These are phyloP conservation scores for Nicotiana undulata DNA, from an alignment of 257 asterid genomes.

Conservation along the genomic window DNA sequence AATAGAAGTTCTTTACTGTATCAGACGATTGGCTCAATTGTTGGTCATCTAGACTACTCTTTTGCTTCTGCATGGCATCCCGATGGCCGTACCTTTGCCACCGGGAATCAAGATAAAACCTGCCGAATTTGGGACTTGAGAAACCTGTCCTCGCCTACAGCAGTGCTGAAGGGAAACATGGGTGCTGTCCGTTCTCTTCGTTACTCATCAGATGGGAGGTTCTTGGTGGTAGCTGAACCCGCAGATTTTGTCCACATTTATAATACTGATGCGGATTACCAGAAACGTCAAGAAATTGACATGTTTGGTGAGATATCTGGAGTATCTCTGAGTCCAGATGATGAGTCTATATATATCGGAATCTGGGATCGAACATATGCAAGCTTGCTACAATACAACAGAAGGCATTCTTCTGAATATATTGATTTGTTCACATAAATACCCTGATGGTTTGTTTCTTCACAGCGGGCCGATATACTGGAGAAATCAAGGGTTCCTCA, in stretches of 20 bases:
- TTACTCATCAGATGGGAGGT: slow-evolving; percentile 59
- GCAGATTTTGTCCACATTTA: slow-evolving; percentile 75
- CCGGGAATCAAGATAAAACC: slow-evolving; percentile 76
- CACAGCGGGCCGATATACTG: not conserved
- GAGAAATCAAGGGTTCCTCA: not conserved
- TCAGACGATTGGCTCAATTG: slow-evolving; percentile 47
- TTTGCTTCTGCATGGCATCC: slow-evolving; percentile 85
- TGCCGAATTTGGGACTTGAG: slow-evolving; percentile 70
- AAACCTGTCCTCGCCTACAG: slow-evolving; percentile 34
- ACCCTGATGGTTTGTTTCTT: not conserved
- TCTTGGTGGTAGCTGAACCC: slow-evolving; percentile 59
- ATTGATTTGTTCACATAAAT: slow-evolving; percentile 44
- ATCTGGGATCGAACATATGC: slow-evolving; percentile 77
- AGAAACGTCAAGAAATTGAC: slow-evolving; percentile 56
- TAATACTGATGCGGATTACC: slow-evolving; percentile 33
- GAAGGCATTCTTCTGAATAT: slow-evolving; percentile 41
- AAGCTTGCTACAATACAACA: slow-evolving; percentile 64
- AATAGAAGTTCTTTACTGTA: not conserved
- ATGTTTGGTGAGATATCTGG: slow-evolving; percentile 82
- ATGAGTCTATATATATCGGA: slow-evolving; percentile 55
- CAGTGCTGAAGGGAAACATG: slow-evolving; percentile 51
- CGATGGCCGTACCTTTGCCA: slow-evolving; percentile 48
- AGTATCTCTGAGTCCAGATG: slow-evolving; percentile 59
- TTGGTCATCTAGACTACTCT: slow-evolving; percentile 69
- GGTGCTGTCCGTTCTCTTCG: slow-evolving; percentile 64